Conservation (phyloP, 805 yeast species). For the Teunomyces gatunensis region DNA sequence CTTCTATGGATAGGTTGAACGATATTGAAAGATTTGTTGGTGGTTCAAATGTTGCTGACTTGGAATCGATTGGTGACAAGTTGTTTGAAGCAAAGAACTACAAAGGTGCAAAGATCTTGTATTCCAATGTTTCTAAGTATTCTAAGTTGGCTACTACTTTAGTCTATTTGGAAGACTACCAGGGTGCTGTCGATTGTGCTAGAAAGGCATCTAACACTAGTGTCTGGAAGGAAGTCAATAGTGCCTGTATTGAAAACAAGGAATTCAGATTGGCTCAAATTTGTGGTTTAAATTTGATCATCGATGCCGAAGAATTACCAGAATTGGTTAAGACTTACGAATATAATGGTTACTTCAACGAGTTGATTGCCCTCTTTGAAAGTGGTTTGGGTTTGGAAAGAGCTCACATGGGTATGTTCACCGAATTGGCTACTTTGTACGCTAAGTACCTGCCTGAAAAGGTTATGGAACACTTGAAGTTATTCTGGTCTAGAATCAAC, state of each 20-base stretch:
- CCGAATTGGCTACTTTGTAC: constrained; percentile 89
- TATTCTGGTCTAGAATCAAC: constrained; percentile 97
- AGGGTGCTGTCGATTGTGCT: constrained; percentile 97
- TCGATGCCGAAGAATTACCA: constrained; percentile 95
- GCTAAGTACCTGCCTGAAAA: constrained; percentile 86
- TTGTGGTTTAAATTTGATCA: constrained; percentile 94
- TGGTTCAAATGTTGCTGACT: constrained; percentile 88
- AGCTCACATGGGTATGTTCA: constrained; percentile 99
- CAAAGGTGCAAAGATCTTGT: constrained; percentile 89
- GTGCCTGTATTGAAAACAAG: constrained; percentile 91
- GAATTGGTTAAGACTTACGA: constrained; percentile 87
- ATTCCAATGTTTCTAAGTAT: constrained; percentile 84
- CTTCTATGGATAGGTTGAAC: constrained; percentile 66
- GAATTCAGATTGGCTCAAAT: constrained; percentile 97
- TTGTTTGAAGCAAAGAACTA: constrained; percentile 78
- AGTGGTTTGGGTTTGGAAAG: constrained; percentile 95
- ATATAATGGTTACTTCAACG: constrained; percentile 85
- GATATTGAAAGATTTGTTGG: constrained; percentile 85
- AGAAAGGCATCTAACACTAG: constrained; percentile 91
- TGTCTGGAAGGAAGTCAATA: constrained; percentile 97
- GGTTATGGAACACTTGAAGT: constrained; percentile 93
- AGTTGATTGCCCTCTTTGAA: constrained; percentile 88
- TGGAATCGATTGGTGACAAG: constrained; percentile 89
- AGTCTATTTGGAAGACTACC: constrained; percentile 88
- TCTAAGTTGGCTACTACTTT: constrained; percentile 95